Percentiles rank a stretch among this genome's conserved stretches.
Evolutionary conservation across 306 rosid species (phyloP).

Genomic region (Luffa acutangula): DNA sequence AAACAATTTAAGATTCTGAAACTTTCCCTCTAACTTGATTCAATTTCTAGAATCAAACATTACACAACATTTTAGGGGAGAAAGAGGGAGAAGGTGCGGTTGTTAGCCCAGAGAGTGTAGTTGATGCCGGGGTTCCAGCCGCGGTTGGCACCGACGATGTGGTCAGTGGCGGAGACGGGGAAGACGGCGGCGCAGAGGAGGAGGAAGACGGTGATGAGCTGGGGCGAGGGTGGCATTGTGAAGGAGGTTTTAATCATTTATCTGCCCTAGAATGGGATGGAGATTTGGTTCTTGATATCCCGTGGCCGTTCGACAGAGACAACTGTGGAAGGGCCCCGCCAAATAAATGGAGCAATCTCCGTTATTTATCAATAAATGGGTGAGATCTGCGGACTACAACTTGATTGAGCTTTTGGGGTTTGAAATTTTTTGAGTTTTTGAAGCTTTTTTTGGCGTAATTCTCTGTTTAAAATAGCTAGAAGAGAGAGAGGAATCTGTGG

Average conservation of each 20-base stretch:
- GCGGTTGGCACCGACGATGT: slow-evolving; percentile 84
- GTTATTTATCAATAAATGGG: neutral
- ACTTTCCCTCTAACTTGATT: neutral
- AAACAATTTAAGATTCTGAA: too few species aligned
- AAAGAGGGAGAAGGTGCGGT: slow-evolving; percentile 45
- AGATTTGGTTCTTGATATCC: neutral
- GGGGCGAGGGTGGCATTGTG: slow-evolving; percentile 4
- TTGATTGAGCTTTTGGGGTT: neutral
- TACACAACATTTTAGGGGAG: neutral
- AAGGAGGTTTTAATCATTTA: neutral
- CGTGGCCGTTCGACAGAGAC: neutral
- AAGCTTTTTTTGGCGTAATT: neutral
- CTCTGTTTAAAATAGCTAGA: neutral
- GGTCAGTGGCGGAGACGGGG: slow-evolving; percentile 50
- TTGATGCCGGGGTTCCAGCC: slow-evolving; percentile 85
- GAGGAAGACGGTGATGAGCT: slow-evolving; percentile 4
- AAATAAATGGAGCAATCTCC: neutral
- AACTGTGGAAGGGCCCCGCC: neutral
- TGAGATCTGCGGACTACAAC: neutral
- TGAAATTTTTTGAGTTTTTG: too few species aligned
- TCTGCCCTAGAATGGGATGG: neutral
- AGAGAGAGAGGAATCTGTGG: too few species aligned
- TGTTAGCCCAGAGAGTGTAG: slow-evolving; percentile 88
- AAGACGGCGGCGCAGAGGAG: slow-evolving; percentile 22
- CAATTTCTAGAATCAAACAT: neutral